Evolutionary conservation across 495 filamentous ascomycete species (phyloP), one percentile per base, ranked within the genome.

Genomic region (Tuber indicum): DNA sequence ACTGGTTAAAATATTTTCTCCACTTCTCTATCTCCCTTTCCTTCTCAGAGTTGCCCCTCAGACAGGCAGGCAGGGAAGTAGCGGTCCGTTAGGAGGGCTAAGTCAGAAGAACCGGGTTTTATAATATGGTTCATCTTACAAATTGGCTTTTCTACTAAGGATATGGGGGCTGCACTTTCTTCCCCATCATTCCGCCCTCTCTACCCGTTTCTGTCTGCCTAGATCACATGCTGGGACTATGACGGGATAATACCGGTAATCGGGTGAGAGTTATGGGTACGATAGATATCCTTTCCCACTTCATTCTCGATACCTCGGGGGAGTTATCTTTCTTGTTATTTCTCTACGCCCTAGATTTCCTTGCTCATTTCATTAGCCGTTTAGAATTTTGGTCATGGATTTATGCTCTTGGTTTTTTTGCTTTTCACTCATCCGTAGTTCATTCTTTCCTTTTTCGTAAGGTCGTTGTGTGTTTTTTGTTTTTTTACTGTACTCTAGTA

Each of bases 1-100:
- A 10, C 49, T 58, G 49, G 10, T 12, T 12, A 58, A 58, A n/a
- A 23, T 3, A 9, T 26, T 26, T 26, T 26, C 9, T 58, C 6
- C 26, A 9, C 23, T 12, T 58, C 9, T 26, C 10, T 26, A 12
- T 58, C 10, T 26, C 8, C 49, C 26, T n/a, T 3, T 12, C 49
- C n/a, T n/a, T n/a, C n/a, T n/a, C n/a, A n/a, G n/a, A n/a, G n/a
- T n/a, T n/a, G 3, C 23, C 16, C 45, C 45, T 46, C 45, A 17
- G 12, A 9, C 45, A 46, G 45, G 10, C 23, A 26, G 23, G 23
- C 23, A 26, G 77, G 77, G 47, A 76, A 73, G 71, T 36, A 45
- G 71, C 77, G 77, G 78, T 71, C 74, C 78, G 74, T 70, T 42
- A 44, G 74, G 46, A 80, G 73, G 71, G 78, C 78, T 71, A 70